Evolutionary conservation across 768 basidiomycete species (phyloP).

Genomic region (Suillus luteus): DNA sequence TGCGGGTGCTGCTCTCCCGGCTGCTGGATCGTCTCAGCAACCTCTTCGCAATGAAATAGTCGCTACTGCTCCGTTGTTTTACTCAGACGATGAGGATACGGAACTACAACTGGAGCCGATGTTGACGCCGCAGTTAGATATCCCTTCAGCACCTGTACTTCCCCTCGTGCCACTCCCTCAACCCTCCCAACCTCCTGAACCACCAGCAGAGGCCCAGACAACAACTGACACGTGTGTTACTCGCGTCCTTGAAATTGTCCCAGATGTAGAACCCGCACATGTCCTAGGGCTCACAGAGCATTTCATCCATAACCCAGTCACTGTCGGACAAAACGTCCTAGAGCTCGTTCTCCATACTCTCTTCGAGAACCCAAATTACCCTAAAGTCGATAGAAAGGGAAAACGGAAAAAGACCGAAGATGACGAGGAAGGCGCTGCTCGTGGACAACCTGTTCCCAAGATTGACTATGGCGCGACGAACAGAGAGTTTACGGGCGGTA

Average conservation of each 20-base stretch:
- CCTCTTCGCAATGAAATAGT: constrained; percentile 6
- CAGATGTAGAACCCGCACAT: constrained; percentile 65
- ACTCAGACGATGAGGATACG: constrained; percentile 39
- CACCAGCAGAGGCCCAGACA: constrained; percentile 19
- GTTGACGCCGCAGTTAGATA: background rate
- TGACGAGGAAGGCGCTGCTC: constrained; percentile 26
- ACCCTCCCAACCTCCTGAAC: constrained; percentile 21
- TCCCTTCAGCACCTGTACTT: constrained; percentile 10
- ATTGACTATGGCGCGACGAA: constrained; percentile 57
- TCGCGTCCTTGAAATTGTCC: constrained; percentile 66
- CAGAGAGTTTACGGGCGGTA: constrained; percentile 44
- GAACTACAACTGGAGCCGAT: constrained; percentile 1
- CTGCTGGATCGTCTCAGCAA: constrained; percentile 19
- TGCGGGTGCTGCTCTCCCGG: constrained; percentile 13
- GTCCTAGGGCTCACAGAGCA: constrained; percentile 49
- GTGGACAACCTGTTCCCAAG: constrained; percentile 43
- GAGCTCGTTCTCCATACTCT: constrained; percentile 60
- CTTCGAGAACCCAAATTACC: constrained; percentile 64
- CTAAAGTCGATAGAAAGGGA: constrained; percentile 50
- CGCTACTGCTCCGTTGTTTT: constrained; percentile 34
- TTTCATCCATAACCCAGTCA: constrained; percentile 38
- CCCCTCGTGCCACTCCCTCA: constrained; percentile 11
- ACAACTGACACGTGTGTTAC: constrained; percentile 38
- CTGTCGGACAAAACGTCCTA: constrained; percentile 39
- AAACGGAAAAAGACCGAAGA: constrained; percentile 44